Percentiles rank a stretch among this genome's conserved stretches.
Evolutionary conservation across 345 rosid species (phyloP).

Genomic region (Alliaria petiolata): DNA sequence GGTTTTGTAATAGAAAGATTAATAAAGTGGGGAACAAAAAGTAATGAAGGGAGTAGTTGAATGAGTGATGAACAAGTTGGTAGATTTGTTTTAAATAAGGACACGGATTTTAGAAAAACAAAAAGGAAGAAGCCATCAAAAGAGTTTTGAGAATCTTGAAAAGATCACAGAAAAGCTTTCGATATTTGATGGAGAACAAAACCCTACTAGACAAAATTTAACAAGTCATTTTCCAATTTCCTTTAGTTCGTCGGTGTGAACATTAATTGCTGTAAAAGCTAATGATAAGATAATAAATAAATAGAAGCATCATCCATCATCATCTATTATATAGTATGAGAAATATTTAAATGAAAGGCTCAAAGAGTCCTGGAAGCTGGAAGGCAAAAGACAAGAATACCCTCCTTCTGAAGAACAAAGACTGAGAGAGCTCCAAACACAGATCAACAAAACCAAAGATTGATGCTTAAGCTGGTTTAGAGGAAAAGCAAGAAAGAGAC

Average conservation of each 20-base stretch:
- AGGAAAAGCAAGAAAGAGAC: constrained; percentile 9
- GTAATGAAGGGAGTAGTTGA: constrained; percentile 81
- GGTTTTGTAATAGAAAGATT: constrained; percentile 6
- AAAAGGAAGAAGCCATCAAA: constrained; percentile 39
- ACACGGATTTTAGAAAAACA: constrained; percentile 26
- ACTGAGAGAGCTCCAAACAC: not conserved
- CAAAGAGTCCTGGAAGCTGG: not conserved
- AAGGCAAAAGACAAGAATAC: constrained; percentile 26
- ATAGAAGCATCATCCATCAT: constrained; percentile 10
- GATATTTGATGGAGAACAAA: constrained; percentile 42
- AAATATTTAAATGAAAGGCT: constrained; percentile 18
- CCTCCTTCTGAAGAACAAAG: constrained; percentile 34
- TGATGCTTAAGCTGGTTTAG: constrained; percentile 2
- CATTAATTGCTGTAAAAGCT: constrained; percentile 47
- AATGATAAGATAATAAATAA: constrained; percentile 23
- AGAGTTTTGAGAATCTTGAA: constrained; percentile 49
- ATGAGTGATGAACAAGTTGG: constrained; percentile 44
- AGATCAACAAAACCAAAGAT: not conserved
- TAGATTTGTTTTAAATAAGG: constrained; percentile 26
- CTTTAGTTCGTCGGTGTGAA: constrained; percentile 44
- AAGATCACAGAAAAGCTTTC: constrained; percentile 41
- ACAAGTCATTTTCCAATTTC: constrained; percentile 41
- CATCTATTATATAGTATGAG: constrained; percentile 7
- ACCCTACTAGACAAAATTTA: constrained; percentile 41
- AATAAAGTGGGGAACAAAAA: constrained; percentile 33